Evolutionary conservation across 2,329 filamentous ascomycete species (phyloP).

Genomic region (Trichothecium sympodiale): DNA sequence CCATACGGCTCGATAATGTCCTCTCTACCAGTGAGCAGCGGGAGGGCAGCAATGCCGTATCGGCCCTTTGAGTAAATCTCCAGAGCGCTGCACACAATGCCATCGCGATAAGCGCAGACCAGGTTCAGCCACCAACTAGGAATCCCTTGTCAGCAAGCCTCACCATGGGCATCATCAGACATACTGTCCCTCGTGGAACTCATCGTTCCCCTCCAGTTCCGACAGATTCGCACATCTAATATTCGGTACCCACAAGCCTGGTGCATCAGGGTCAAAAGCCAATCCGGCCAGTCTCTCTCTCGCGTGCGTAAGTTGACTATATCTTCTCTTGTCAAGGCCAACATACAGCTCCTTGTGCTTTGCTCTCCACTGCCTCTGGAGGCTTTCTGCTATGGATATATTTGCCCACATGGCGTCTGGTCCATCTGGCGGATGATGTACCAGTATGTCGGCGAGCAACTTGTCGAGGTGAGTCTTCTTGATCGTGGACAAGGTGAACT

Average conservation of each 20-base stretch:
- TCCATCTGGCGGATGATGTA: slow-evolving; percentile 14
- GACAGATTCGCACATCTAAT: slow-evolving; percentile 23
- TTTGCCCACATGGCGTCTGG: slow-evolving; percentile 21
- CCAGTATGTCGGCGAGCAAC: slow-evolving; percentile 28
- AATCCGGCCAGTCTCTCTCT: slow-evolving; percentile 29
- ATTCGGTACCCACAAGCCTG: slow-evolving; percentile 26
- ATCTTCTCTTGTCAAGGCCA: slow-evolving; percentile 32
- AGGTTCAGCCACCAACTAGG: slow-evolving; percentile 47
- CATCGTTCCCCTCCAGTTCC: slow-evolving; percentile 26
- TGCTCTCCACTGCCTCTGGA: slow-evolving; percentile 31
- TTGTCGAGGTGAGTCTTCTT: slow-evolving; percentile 29
- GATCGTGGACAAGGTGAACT: slow-evolving; percentile 27
- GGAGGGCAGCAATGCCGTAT: slow-evolving; percentile 35
- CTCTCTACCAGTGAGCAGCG: slow-evolving; percentile 40
- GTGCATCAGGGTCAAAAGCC: slow-evolving; percentile 20
- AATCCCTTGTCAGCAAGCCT: slow-evolving; percentile 9
- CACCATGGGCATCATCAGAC: slow-evolving; percentile 9
- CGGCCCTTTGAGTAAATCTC: slow-evolving; percentile 34
- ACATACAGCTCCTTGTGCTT: slow-evolving; percentile 34
- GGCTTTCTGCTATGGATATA: slow-evolving; percentile 21
- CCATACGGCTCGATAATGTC: slow-evolving; percentile 19
- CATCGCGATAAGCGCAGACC: slow-evolving; percentile 43
- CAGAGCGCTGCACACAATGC: slow-evolving; percentile 33
- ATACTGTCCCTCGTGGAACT: slow-evolving; percentile 39
- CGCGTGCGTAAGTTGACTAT: slow-evolving; percentile 19